A percentile compares a stretch with the other conserved stretches of the same genome.
These are phyloP conservation scores for Exophiala calicioides DNA, from an alignment of 2,329 filamentous ascomycete genomes.

Conservation along the genomic window DNA sequence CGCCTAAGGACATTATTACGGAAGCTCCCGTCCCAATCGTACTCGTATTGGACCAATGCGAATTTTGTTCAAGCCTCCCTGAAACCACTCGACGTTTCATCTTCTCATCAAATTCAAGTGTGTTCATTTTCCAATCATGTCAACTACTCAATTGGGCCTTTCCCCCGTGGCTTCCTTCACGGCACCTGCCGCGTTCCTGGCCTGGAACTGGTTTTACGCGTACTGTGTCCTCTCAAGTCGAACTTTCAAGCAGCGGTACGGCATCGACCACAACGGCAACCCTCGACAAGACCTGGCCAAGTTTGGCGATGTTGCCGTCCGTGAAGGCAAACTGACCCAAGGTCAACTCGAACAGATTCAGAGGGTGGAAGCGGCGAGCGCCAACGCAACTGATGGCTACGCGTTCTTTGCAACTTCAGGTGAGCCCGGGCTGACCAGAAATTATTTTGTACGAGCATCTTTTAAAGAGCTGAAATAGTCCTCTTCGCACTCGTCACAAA, in stretches of 20 bases:
- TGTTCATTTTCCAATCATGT: not conserved
- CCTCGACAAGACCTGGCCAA: slow-evolving; percentile 50
- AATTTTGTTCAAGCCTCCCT: too few relatives aligned
- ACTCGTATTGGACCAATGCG: too few relatives aligned
- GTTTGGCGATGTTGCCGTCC: slow-evolving; percentile 48
- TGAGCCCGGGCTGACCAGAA: slow-evolving; percentile 8
- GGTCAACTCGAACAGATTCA: slow-evolving; percentile 45
- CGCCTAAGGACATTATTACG: too few relatives aligned
- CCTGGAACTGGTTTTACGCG: slow-evolving; percentile 39
- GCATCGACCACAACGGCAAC: slow-evolving; percentile 51
- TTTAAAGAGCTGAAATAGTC: too few relatives aligned
- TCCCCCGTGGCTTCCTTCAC: slow-evolving; percentile 6
- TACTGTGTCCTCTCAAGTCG: slow-evolving; percentile 49
- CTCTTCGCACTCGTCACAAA: slow-evolving; percentile 44
- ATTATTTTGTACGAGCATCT: too few relatives aligned
- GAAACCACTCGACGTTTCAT: too few relatives aligned
- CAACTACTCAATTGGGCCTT: slow-evolving; percentile 6
- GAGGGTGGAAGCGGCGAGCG: slow-evolving; percentile 49
- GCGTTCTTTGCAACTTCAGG: slow-evolving; percentile 37
- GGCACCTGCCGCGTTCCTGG: slow-evolving; percentile 18
- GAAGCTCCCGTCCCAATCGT: too few relatives aligned
- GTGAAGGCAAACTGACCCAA: slow-evolving; percentile 47
- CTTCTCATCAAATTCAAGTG: not conserved
- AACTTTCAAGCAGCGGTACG: slow-evolving; percentile 44
- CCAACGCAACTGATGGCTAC: slow-evolving; percentile 46